Base-by-base conservation (phyloP, 2,329 filamentous ascomycete genomes). In the Tolypocladium paradoxum region DNA sequence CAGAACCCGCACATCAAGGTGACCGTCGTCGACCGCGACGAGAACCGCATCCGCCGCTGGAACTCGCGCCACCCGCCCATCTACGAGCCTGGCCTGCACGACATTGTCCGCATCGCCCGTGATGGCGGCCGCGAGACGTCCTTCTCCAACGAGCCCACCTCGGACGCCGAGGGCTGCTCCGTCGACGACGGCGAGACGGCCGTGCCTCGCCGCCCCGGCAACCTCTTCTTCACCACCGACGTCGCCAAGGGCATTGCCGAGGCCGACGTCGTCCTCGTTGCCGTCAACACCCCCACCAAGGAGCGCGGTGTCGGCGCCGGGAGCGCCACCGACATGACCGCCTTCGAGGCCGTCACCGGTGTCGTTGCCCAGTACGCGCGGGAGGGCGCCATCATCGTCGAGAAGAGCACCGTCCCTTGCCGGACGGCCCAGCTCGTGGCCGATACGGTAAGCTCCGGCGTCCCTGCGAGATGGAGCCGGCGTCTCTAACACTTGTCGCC, bases 271-370 rank as follows among this genome's bases (percentile, higher is more conserved):
- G 79, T 92, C 53, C 79, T 92, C 55, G 79, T 91, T 53, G 81
- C 85, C 16, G 88, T 92, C 60, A 89, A 90, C 66, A 91, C 88
- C 0, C 87, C 87, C 2, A 90, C 87, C 45, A 91, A 90, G 71
- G 78, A 73, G 36, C 79, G 77, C 48, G 87, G 87, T 52, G 71
- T 81, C 24, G 88, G 87, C 48, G 82, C 83, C 6, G 87, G 86
- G 12, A 78, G 76, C 58, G 87, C 87, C 0, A 85, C 85, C 18
- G 85, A 91, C 60, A 81, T 91, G 72, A 81, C 81, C 1, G 81
- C 82, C 12, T 79, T 91, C 29, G 87, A 91, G 65, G 81, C 81
- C 20, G 87, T 85, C 6, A 82, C 82, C 1, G 76, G 78, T 50
- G 80, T 81, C 53, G 83, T 91, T 35, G 87, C 86, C 11, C 73